Percentiles rank a stretch among this genome's conserved stretches.
phyloP scores from a whole-genome alignment of 2,329 filamentous ascomycete species.

The Penicillium sp. region DNA sequence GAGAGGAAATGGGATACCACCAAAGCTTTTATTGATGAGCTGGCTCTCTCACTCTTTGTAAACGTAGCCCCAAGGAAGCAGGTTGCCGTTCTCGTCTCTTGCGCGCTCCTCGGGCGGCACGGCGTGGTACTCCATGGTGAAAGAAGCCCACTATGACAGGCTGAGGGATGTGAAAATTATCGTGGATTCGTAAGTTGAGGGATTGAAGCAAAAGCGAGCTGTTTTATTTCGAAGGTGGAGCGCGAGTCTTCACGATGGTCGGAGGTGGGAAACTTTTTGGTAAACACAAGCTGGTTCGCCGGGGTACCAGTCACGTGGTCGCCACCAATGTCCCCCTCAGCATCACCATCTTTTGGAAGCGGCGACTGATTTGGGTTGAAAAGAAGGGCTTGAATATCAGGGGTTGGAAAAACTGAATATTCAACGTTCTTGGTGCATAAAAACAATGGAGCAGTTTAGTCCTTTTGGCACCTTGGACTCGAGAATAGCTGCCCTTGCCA shows the following conservation, averaged over 20 bases:
- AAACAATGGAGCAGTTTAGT: too few relatives aligned
- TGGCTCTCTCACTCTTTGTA: constrained; percentile 57
- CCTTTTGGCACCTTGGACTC: neutral
- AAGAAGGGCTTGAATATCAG: too few relatives aligned
- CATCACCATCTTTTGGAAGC: neutral
- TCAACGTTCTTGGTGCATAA: too few relatives aligned
- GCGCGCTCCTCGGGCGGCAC: constrained; percentile 65
- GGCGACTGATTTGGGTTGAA: neutral
- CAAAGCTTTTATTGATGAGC: neutral
- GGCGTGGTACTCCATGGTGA: constrained; percentile 63
- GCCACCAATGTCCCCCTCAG: neutral
- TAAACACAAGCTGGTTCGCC: constrained; percentile 27
- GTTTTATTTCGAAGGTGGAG: constrained; percentile 5
- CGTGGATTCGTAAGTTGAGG: neutral
- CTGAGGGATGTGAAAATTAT: neutral
- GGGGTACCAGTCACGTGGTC: constrained; percentile 27
- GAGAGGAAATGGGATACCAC: neutral
- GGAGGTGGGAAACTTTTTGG: constrained; percentile 18
- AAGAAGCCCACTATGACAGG: neutral
- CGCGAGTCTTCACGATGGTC: constrained; percentile 7
- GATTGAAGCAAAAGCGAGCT: neutral
- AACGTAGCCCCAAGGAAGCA: constrained; percentile 64
- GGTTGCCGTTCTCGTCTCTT: constrained; percentile 59
- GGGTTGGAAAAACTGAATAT: too few relatives aligned
- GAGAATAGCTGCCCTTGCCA: neutral